Base-by-base conservation (phyloP, 768 basidiomycete species). In the Tulasnella sp. region DNA sequence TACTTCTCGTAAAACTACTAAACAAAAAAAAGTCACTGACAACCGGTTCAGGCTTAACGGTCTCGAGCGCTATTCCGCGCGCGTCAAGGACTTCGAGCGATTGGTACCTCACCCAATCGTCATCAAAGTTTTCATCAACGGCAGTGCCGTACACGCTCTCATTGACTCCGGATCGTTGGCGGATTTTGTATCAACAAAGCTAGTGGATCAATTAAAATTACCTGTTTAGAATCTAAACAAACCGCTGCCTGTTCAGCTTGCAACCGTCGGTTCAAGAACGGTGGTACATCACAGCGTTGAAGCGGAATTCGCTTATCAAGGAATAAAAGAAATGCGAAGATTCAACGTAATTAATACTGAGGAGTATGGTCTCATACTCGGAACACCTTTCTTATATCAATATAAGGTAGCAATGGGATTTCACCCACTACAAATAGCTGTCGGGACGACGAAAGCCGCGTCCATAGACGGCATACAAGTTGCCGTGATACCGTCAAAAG, bases 281-380 rank as follows among this genome's bases (percentile, higher is more conserved):
- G 83, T 83, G 71, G 80, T 87, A 0, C 85, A 84, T 71, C 80
- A 39, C 29, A 68, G 79, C 0, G 78, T 82, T 0, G 74, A 42
- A 3, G 83, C 78, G 0, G 9, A 79, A 1, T 40, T 86, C 1
- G 49, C 79, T 9, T 87, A 86, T 78, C 83, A 86, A 76, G 34
- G 54, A 0, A 83, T 87, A 1, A 78, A 81, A 7, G 81, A 82
- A 12, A 70, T 74, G 0, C 38, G 81, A 0, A 77, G 80, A 1
- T 86, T 86, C 70, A 81, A 86, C 77, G 78, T 86, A 0, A 80
- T 82, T 0, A 86, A 86, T 72, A 9, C 86, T 0, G 79, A 83
- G 0, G 81, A 79, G 3, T 86, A 86, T 74, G n/a, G n/a, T n/a
- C n/a, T n/a, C n/a, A n/a, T n/a, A n/a, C n/a, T n/a, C n/a, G 31